Evolutionary conservation across 2,329 filamentous ascomycete genomes (phyloP), one percentile per base, ranked within the genome.

Genomic region (Davidsoniella neocaledoniae): DNA sequence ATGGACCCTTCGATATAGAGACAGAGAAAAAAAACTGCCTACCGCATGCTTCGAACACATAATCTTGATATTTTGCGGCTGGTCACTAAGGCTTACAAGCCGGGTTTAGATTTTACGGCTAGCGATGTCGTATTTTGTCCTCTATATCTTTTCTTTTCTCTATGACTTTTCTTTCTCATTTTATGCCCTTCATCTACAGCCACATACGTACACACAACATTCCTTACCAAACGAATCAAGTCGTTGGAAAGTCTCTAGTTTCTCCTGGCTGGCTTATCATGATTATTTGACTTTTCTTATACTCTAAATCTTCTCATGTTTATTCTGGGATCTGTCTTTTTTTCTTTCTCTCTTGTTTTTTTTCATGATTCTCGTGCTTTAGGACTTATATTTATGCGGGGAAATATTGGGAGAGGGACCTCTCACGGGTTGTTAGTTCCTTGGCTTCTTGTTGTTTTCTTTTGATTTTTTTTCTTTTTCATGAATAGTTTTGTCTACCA

Each of bases 131-230:
- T 29, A 29, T 29, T 33, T 41, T 21, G 17, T 26, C 51, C 36
- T 48, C 44, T 45, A 16, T 49, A 44, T 45, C 25, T 53, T 46
- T 40, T 49, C 52, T 49, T 48, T 53, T 46, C 44, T 44, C 41
- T 38, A 43, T 43, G 14, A 21, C 16, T 17, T 45, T 8, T 33
- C 3, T 29, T 17, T 9, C 4, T 33, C n/a, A 8, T n/a, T 29
- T 29, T 21, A 21, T 21, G 21, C 21, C 21, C 25, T 17, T 29
- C 14, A 16, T 12, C 12, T 43, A 12, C 6, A 14, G n/a, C 8
- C 25, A 29, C 43, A 9, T 43, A 16, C 43, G 19, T 16, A 36
- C 26, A 45, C 21, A 37, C 9, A 45, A 16, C 6, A n/a, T 16
- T 4, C n/a, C 42, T 9, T n/a, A 43, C n/a, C 2, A n/a, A 23